Percentiles rank a stretch among this genome's conserved stretches.
phyloP scores from a whole-genome alignment of 495 filamentous ascomycete species.

The Penicillium macrosclerotiorum region DNA sequence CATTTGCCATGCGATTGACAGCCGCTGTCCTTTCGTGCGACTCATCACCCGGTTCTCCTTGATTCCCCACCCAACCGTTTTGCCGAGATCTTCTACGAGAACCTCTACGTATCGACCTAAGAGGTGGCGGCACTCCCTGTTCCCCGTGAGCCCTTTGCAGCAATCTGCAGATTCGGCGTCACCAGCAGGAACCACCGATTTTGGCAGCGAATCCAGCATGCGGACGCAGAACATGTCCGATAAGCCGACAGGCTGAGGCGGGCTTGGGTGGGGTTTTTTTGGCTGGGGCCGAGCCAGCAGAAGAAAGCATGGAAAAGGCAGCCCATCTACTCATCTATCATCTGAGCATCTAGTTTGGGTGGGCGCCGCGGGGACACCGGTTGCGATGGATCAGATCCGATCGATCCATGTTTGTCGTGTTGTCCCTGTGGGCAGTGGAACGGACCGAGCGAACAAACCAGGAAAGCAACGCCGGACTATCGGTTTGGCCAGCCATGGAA shows the following conservation, averaged over 20 bases:
- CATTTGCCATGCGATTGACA: too few relatives aligned
- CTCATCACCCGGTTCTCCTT: too few relatives aligned
- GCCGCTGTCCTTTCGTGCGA: too few relatives aligned
- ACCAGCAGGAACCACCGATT: neutral
- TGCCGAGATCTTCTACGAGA: too few relatives aligned
- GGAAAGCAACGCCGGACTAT: neutral
- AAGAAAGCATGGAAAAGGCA: too few relatives aligned
- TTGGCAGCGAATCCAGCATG: neutral
- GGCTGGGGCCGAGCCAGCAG: slow-evolving; percentile 1
- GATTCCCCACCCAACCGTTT: too few relatives aligned
- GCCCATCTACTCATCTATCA: neutral
- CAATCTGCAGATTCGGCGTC: neutral
- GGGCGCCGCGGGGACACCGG: neutral
- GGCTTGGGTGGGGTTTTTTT: neutral
- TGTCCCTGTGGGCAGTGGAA: neutral
- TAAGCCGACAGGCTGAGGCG: slow-evolving; percentile 1
- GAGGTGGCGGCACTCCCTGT: too few relatives aligned
- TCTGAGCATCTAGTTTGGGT: too few relatives aligned
- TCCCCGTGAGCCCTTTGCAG: too few relatives aligned
- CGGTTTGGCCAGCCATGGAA: slow-evolving; percentile 5
- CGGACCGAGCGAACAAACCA: too few relatives aligned
- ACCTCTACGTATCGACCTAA: too few relatives aligned
- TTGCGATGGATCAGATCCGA: slow-evolving; percentile 13
- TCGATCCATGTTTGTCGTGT: slow-evolving; percentile 4
- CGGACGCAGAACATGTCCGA: slow-evolving; percentile 1